Percentiles rank a stretch among this genome's conserved stretches.
phyloP scores from a whole-genome alignment of 2,329 filamentous ascomycete genomes.

The Parastagonospora nodorum region DNA sequence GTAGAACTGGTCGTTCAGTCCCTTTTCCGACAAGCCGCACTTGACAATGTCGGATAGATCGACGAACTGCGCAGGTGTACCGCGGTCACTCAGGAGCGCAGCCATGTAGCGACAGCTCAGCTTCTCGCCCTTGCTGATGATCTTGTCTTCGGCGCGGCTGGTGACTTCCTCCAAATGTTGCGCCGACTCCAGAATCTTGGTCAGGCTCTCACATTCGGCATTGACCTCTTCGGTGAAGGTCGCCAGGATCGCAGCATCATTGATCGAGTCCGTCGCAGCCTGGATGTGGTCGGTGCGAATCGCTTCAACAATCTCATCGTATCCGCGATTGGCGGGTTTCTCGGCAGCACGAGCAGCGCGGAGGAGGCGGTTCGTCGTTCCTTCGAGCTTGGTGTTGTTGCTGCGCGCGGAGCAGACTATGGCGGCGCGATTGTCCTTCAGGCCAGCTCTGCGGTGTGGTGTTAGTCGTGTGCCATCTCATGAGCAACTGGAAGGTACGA shows the following conservation, averaged over 20 bases:
- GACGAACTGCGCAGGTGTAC: conserved; percentile 85
- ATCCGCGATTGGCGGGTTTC: conserved; percentile 55
- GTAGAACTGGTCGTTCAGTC: conserved; percentile 55
- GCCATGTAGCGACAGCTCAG: conserved; percentile 92
- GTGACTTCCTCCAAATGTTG: conserved; percentile 61
- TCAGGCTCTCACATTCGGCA: conserved; percentile 77
- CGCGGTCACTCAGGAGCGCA: conserved; percentile 76
- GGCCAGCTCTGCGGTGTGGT: conserved; percentile 55
- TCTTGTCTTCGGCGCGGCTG: conserved; percentile 64
- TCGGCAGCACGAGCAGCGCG: conserved; percentile 55
- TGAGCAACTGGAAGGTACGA: background rate
- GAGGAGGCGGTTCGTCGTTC: conserved; percentile 79
- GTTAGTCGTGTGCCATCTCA: conserved; percentile 17
- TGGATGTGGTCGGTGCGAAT: conserved; percentile 82
- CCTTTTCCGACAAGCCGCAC: conserved; percentile 53
- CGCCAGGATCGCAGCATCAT: conserved; percentile 49
- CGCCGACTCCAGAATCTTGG: conserved; percentile 72
- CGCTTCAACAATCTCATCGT: conserved; percentile 75
- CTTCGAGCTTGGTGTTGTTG: conserved; percentile 90
- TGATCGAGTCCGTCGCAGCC: conserved; percentile 64
- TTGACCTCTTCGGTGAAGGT: conserved; percentile 70
- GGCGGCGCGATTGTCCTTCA: conserved; percentile 75
- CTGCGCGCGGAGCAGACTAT: conserved; percentile 96
- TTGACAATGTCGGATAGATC: conserved; percentile 84
- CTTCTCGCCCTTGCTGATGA: conserved; percentile 95